Evolutionary conservation across 2,329 filamentous ascomycete species (phyloP), one percentile per base, ranked within the genome.

Genomic region (Cryphonectria parasitica): DNA sequence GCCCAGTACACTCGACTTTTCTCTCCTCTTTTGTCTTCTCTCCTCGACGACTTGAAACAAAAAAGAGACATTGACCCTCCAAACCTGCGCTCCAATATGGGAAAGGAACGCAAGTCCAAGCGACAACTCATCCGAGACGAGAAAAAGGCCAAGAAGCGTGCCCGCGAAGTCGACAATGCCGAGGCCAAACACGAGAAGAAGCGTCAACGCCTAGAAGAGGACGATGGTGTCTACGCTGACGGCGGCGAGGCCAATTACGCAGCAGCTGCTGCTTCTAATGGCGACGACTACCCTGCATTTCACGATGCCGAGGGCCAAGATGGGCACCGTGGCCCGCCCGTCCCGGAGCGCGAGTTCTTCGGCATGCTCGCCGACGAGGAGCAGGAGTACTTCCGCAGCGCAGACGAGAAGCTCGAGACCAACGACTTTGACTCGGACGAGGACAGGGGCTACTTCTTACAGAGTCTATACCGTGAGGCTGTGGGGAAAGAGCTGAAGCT

Each of bases 401-500:
- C 95, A 68, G 95, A 97, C 83, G 92, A 97, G 79, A 86, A 97
- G 82, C 90, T 99, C 71, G 95, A 97, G 80, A 82, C 93, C 75
- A 96, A 98, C 82, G 90, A 95, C 79, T 98, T 98, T 79, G 89
- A 88, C 56, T 90, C 90, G 54, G 80, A 89, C 67, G 93, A 97
- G 75, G 92, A 94, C 75, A 87, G 90, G 70, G 83, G 85, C 68
- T 77, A 91, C 64, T 94, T 94, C 77, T 81, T 98, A 63, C 89
- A 91, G 72, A 97, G 91, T 79, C 92, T 98, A 66, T 97, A 92
- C 81, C 87, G 88, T 75, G 95, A 98, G 81, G 94, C 95, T 0
- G 86, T 90, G 72, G 94, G 94, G 72, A 98, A 98, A 82, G 96
- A 98, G 80, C 85, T 99, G 77, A 99, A 98, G 85, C 89, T 99